Evolutionary conservation across 306 rosid species (phyloP).

Genomic region (Trichosanthes cucumerina): DNA sequence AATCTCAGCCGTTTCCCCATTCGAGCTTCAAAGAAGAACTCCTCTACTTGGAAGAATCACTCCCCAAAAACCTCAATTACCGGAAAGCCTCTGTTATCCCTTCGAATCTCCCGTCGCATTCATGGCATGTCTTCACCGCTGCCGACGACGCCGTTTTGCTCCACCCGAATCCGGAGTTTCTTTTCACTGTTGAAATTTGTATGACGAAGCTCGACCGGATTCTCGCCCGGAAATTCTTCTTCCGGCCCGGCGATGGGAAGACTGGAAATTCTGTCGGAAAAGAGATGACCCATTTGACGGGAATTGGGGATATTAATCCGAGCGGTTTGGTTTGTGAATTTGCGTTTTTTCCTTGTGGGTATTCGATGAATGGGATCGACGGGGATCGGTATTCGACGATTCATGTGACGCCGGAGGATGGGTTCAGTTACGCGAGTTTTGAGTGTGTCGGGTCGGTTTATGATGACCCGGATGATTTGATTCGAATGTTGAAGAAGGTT

Average conservation of each 20-base stretch:
- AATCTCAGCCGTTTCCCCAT: constrained; percentile 78
- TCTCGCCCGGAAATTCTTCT: constrained; percentile 60
- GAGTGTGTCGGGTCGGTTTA: constrained; percentile 58
- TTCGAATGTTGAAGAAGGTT: constrained; percentile 53
- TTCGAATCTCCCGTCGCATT: constrained; percentile 49
- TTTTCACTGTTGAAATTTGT: constrained; percentile 75
- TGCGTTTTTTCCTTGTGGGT: constrained; percentile 86
- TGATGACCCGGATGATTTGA: constrained; percentile 32
- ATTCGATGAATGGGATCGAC: constrained; percentile 85
- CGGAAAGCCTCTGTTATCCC: constrained; percentile 81
- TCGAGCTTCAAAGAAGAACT: constrained; percentile 77
- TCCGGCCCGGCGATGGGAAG: constrained; percentile 33
- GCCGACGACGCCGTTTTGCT: constrained; percentile 5
- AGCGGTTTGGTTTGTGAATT: constrained; percentile 68
- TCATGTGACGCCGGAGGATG: constrained; percentile 97
- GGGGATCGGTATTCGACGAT: constrained; percentile 81
- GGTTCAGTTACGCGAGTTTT: constrained; percentile 87
- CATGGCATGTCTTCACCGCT: constrained; percentile 92
- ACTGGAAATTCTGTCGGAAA: constrained; percentile 64
- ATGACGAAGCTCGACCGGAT: constrained; percentile 83
- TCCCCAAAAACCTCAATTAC: constrained; percentile 42
- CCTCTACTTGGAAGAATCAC: constrained; percentile 34
- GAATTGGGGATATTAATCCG: constrained; percentile 55
- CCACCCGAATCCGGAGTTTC: constrained; percentile 12
- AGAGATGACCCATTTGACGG: constrained; percentile 73